Evolutionary conservation across 208 protist genomes (phyloP), one percentile per base, ranked within the genome.

Genomic region (Wallacemonas sp.): DNA sequence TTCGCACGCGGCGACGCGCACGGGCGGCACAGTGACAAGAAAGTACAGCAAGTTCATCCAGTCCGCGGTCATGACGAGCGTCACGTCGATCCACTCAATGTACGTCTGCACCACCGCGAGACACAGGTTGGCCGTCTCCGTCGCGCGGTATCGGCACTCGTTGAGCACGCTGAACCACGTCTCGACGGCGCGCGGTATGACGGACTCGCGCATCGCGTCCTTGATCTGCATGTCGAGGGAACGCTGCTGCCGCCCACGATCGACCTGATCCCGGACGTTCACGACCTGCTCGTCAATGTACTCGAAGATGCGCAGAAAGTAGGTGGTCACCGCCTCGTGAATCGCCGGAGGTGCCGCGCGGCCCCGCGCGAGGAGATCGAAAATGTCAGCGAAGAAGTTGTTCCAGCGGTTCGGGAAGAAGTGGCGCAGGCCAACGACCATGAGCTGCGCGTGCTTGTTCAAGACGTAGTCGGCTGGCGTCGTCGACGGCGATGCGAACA

Each of bases 391-490:
- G 57, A 93, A 93, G 48, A 93, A 70, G 24, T 65, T 73, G 1
- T 55, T 16, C 84, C 88, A 94, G 26, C 79, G 79, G 11, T 62
- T 61, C 5, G 85, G 85, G 72, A 85, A 90, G 61, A 94, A 92
- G 29, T 63, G 43, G 58, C 90, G 83, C 38, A 92, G 49, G 1
- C 83, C 83, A 16, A 64, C 76, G 30, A 89, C 83, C 80, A 94
- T 88, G 66, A 89, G 61, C 68, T 94, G 88, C 2, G 88, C 88
- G 60, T 94, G 88, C 55, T 94, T 94, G 75, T 94, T 92, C 24
- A 89, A 46, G 8, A 94, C 41, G 44, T 81, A 92, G 48, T 94
- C 85, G 2, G 75, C 70, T 1, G 72, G 64, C 33, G 32, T n/a
- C 12, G 2, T 39, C 26, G 38, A 16, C 24, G 57, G 32, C 23